Conservation (phyloP, 495 filamentous ascomycete genomes). For the Penicillium turbatum region DNA sequence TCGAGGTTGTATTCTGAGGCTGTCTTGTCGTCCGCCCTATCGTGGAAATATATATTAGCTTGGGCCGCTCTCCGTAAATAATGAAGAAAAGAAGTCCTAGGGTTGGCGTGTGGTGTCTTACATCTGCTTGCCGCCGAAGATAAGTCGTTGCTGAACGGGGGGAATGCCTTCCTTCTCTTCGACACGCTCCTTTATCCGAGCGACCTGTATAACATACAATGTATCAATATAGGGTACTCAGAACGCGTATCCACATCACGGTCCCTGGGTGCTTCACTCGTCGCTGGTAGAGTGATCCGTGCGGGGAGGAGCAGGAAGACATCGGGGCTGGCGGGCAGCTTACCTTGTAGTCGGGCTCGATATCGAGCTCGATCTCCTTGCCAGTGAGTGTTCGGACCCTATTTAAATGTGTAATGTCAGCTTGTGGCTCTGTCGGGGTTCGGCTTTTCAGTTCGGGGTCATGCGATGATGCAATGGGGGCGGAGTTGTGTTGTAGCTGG, state of each 20-base stretch:
- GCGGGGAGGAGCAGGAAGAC: slow-evolving; percentile 4
- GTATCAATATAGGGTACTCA: neutral
- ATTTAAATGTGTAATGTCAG: slow-evolving; percentile 11
- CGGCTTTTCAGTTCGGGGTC: neutral
- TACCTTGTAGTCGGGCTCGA: slow-evolving; percentile 90
- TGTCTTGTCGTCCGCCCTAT: slow-evolving; percentile 86
- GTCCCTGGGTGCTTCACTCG: neutral
- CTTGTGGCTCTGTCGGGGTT: slow-evolving; percentile 2
- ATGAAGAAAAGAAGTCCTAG: neutral
- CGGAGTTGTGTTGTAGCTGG: neutral
- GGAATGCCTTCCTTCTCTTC: slow-evolving; percentile 99
- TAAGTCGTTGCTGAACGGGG: slow-evolving; percentile 92
- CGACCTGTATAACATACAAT: slow-evolving; percentile 57
- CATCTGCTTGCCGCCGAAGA: slow-evolving; percentile 98
- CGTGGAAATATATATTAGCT: neutral
- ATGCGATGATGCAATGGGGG: slow-evolving; percentile 23
- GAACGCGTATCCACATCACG: neutral
- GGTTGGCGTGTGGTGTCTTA: slow-evolving; percentile 41
- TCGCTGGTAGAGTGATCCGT: neutral
- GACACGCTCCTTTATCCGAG: slow-evolving; percentile 94
- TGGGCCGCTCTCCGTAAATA: neutral
- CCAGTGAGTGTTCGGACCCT: slow-evolving; percentile 97
- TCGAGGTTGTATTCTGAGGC: slow-evolving; percentile 83
- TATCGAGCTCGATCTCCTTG: slow-evolving; percentile 97
- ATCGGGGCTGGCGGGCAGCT: slow-evolving; percentile 2